Percentiles rank a stretch among this genome's conserved stretches.
These are phyloP conservation scores for Silene latifolia DNA, from an alignment of 148 eudicot genomes.

Conservation along the genomic window DNA sequence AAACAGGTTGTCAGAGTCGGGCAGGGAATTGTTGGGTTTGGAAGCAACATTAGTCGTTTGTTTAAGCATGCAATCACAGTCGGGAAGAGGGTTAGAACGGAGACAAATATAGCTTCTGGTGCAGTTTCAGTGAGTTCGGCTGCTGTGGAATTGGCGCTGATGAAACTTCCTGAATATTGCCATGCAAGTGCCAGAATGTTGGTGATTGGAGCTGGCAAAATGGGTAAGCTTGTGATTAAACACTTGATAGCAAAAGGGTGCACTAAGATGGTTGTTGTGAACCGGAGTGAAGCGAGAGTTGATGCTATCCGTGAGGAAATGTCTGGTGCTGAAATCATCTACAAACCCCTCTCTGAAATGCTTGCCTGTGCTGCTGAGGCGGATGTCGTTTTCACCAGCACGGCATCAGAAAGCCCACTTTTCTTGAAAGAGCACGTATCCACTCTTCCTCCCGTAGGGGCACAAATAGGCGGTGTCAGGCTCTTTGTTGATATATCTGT, in stretches of 20 bases:
- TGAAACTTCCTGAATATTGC: conserved; percentile 75
- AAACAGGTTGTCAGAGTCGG: conserved; percentile 95
- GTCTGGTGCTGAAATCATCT: conserved; percentile 64
- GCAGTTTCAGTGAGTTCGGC: conserved; percentile 98
- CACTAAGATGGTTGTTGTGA: conserved; percentile 82
- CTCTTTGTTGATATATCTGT: conserved; percentile 84
- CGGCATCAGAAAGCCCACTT: conserved; percentile 65
- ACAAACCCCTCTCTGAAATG: conserved; percentile 78
- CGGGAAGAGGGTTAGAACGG: conserved; percentile 80
- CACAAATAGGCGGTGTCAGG: conserved; percentile 61
- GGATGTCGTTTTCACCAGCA: conserved; percentile 92
- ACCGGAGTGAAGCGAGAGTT: conserved; percentile 74
- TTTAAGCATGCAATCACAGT: conserved; percentile 93
- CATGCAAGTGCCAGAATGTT: conserved; percentile 70
- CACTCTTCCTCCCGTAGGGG: conserved; percentile 54
- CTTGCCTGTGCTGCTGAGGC: conserved; percentile 65
- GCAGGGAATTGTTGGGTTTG: conserved; percentile 86
- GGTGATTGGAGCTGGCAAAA: conserved; percentile 92
- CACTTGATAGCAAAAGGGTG: conserved; percentile 92
- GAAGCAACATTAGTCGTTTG: conserved; percentile 88
- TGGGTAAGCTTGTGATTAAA: conserved; percentile 94
- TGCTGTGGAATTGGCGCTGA: conserved; percentile 85
- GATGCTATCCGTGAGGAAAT: conserved; percentile 66
- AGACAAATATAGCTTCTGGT: conserved; percentile 90
- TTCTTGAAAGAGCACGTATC: conserved; percentile 62